A percentile compares a stretch with the other conserved stretches of the same genome.
Conservation (phyloP, 805 yeast species). For the Sporopachydermia quercuum region DNA sequence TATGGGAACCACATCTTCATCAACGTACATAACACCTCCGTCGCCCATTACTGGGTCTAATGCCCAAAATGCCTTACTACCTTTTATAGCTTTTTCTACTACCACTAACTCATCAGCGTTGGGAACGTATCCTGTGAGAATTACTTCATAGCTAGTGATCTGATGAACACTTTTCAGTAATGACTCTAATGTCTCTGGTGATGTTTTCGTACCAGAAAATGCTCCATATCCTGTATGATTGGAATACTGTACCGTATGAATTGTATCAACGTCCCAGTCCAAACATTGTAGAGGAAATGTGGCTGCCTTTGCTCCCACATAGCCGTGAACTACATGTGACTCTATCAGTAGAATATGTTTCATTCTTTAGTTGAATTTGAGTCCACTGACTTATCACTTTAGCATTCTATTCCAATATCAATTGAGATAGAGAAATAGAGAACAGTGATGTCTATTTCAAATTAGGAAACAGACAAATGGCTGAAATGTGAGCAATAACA, state of each 20-base stretch:
- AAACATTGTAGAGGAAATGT: slow-evolving; percentile 47
- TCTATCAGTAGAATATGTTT: slow-evolving; percentile 35
- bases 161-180: slow-evolving; percentile 26
- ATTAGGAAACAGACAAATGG: too few species aligned
- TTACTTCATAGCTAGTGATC: slow-evolving; percentile 30
- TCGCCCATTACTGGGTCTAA: slow-evolving; percentile 78
- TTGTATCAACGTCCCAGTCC: slow-evolving; percentile 58
- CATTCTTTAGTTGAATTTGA: too few species aligned
- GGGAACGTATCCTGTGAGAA: slow-evolving; percentile 58
- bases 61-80: slow-evolving; percentile 36
- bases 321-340: slow-evolving; percentile 62
- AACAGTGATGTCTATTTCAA: too few species aligned
- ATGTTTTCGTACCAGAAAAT: slow-evolving; percentile 31
- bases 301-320: slow-evolving; percentile 56
- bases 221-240: slow-evolving; percentile 62
- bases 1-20: slow-evolving; percentile 23
- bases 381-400: too few species aligned
- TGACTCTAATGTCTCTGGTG: slow-evolving; percentile 24
- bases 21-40: slow-evolving; percentile 55
- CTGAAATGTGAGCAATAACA: too few species aligned
- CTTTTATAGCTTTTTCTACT: slow-evolving; percentile 24
- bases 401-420: too few species aligned
- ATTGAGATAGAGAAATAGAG: too few species aligned
- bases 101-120: slow-evolving; percentile 33
- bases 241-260: slow-evolving; percentile 51